Evolutionary conservation across 768 basidiomycete genomes (phyloP), one percentile per base, ranked within the genome.

Genomic region (Amanita pseudoporphyria): DNA sequence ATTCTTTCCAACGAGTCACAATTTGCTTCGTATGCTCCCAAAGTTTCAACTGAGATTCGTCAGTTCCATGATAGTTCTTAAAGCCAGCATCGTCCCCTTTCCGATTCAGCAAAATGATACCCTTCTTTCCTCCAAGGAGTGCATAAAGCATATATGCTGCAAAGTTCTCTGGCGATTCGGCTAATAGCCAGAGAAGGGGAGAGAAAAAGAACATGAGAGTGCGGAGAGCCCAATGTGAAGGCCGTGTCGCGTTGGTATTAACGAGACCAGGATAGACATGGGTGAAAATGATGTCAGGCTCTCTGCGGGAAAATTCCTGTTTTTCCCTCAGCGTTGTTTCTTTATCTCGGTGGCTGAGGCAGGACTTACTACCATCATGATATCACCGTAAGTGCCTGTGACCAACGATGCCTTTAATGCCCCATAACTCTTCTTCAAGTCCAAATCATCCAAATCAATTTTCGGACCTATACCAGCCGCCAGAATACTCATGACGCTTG

Each of bases 211-310:
- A 52, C 1, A 50, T 36, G 31, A 60, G 30, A n/a, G 59, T 41
- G 10, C 55, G 56, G 14, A 50, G 42, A 7, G 59, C 41, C 51
- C 12, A 58, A 18, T 48, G 53, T 10, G 48, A 43, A 13, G 50
- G 49, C 19, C 56, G 28, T n/a, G 67, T 36, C 16, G 60, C 21
- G 3, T 45, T 19, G 1, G 69, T 70, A 40, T 63, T 56, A 21
- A 73, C 70, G 32, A 57, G 45, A 1, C 75, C 76, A 0, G 76
- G 74, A 46, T 57, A 61, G 24, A 63, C 63, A 53, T 76, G 75
- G 0, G 67, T 64, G 58, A 77, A 76, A 5, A 66, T 61, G 30
- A 77, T 60, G 26, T 57, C 63, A 6, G 71, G 71, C 31, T 75
- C 60, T 1, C 63, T 62, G 6, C 62, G 55, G 1, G 73, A 65